Evolutionary conservation across 2,329 filamentous ascomycete genomes (phyloP).

Genomic region (Cyanodermella asteris): DNA sequence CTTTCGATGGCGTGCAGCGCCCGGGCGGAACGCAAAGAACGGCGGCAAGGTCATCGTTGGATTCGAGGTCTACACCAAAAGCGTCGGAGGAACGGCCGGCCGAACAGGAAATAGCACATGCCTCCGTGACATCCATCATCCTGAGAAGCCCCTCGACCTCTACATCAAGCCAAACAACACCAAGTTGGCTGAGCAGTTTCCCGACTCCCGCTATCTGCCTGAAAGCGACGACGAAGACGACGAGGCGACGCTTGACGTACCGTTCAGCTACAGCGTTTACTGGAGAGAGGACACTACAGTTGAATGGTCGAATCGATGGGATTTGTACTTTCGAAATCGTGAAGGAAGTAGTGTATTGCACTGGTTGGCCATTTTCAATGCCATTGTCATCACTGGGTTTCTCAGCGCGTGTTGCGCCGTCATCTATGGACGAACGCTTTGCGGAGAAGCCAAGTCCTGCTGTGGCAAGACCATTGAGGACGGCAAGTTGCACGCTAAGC

Average conservation of each 20-base stretch:
- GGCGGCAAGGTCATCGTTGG: conserved; percentile 66
- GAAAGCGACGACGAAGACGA: conserved; percentile 38
- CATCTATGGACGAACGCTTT: conserved; percentile 57
- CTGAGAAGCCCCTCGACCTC: conserved; percentile 45
- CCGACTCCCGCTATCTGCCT: conserved; percentile 37
- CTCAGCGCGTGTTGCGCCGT: conserved; percentile 61
- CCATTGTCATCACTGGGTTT: conserved; percentile 58
- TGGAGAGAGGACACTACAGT: conserved; percentile 63
- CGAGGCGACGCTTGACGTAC: conserved; percentile 45
- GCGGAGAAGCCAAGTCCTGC: conserved; percentile 61
- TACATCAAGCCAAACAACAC: conserved; percentile 43
- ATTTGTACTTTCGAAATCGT: conserved; percentile 74
- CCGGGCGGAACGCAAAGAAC: conserved; percentile 43
- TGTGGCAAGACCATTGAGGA: conserved; percentile 43
- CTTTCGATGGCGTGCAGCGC: conserved; percentile 52
- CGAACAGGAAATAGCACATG: conserved; percentile 43
- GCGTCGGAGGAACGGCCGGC: conserved; percentile 39
- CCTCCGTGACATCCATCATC: conserved; percentile 41
- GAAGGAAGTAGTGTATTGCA: conserved; percentile 63
- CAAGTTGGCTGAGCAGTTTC: conserved; percentile 30
- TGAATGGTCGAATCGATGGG: conserved; percentile 72
- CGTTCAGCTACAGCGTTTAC: conserved; percentile 78
- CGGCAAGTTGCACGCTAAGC: conserved; percentile 35
- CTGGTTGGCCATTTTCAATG: conserved; percentile 77
- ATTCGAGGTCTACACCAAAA: conserved; percentile 81